Base-by-base conservation (phyloP, 306 rosid genomes). In the Amphicarpaea edgeworthii region DNA sequence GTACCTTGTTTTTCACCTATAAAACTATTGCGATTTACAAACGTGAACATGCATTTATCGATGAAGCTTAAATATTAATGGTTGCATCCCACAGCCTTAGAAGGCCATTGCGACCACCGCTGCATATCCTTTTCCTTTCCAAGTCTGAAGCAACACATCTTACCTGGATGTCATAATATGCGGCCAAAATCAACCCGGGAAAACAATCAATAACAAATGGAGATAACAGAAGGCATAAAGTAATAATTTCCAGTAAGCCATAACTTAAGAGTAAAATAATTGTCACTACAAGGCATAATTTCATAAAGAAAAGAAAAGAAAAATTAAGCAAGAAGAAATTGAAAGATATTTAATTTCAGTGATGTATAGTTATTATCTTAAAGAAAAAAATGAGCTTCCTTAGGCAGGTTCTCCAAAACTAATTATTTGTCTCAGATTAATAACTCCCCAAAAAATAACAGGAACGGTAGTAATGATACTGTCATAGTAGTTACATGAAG, bases 1-100 rank as follows among this genome's bases (percentile, higher is more conserved):
- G 62, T 30, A 46, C 79, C 78, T 47, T 28, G 28, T 37, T 17
- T 77, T 53, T 82, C 43, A 70, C 66, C 75, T 32, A 58, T 67
- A 73, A 74, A 67, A 79, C 24, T 68, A 28, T 23, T 42, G 47
- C 38, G 64, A 60, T 26, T 32, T 50, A 62, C 45, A 70, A 60
- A 70, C 32, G 12, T 43, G 63, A 54, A 69, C 58, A 64, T 73
- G 72, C 57, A 23, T 54, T 17, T 45, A 72, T 71, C 42, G 38
- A 32, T 20, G 40, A 60, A 65, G 68, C 68, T 89, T 75, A 90
- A 81, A 95, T 95, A 83, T 95, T 95, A 64, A 95, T 86, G 54
- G 99, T 92, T 83, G 99, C 99, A 86, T 95, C 99, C 99, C 99
- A 95, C 49, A 92, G 93, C 81, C 99, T 86, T 59, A 92, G 88